Base-by-base conservation (phyloP, 371 early-diverging fungal species). In the Fennellomyces sp. region DNA sequence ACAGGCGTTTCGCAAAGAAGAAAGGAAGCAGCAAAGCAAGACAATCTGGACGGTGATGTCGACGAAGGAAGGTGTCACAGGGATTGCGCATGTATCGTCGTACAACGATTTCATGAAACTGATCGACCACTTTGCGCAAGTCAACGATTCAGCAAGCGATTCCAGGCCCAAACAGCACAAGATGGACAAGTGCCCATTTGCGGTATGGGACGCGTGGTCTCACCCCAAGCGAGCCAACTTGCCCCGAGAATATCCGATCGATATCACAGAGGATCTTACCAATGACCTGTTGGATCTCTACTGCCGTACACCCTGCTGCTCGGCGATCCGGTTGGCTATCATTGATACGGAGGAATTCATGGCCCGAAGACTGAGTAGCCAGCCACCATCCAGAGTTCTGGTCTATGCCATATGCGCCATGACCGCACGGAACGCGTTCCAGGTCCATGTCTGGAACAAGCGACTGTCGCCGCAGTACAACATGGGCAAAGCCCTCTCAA, bases 381-480 rank as follows among this genome's bases (percentile, higher is more conserved):
- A 68, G 19, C 68, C 58, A 15, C 79, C 79, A 4, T 59, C 75
- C 2, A 58, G 52, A 12, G 61, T 79, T 10, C 58, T 76, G 7
- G 52, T 72, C 7, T 79, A 76, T 59, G 73, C 79, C 8, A 56
- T 79, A 25, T 79, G 79, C 38, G 76, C 76, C 21, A 79, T 79
- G 76, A 65, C 79, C 12, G 76, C 79, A 3, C 63, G 79, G 13
- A 79, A 76, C 51, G 76, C 79, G 13, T 79, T 79, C 38, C 79
- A 79, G 33, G 33, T 79, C n/a, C 79, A 79, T 52, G 70, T 76
- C 5, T 79, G 79, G 79, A 68, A 65, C 19, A 70, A 71, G 27
- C 63, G 70, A 1, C 73, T 70, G n/a, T n/a, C 67, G 5, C 69
- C 72, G 15, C 59, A 70, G 0, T 76, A 73, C 31, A 73, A 76